A percentile compares a stretch with the other conserved stretches of the same genome.
phyloP scores from a whole-genome alignment of 1,284 basidiomycete genomes.

The Apiotrichum brassicae region DNA sequence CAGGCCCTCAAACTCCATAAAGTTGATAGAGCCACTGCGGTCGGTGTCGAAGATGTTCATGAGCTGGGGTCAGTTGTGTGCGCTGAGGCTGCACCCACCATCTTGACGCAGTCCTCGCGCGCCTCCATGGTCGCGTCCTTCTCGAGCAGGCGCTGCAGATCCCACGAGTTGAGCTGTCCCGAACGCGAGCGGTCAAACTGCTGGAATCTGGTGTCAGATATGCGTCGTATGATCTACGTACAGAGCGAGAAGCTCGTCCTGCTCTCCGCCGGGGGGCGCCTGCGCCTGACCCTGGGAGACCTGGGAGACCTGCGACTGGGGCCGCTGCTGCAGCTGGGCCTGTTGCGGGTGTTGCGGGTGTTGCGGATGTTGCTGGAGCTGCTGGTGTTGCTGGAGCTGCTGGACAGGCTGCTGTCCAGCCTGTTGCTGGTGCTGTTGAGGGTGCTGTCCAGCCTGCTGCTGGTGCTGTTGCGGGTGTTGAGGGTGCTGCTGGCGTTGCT shows the following conservation, averaged over 20 bases:
- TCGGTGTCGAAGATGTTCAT: constrained; percentile 48
- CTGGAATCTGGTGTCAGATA: constrained; percentile 27
- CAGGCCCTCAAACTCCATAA: constrained; percentile 47
- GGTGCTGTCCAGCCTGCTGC: constrained; percentile 6
- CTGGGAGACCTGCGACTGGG: constrained; percentile 14
- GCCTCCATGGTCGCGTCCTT: constrained; percentile 45
- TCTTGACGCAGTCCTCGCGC: constrained; percentile 48
- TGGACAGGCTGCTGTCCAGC: constrained; percentile 9
- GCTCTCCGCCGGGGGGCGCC: constrained; percentile 12
- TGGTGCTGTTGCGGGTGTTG: constrained; percentile 15
- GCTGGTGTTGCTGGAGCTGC: constrained; percentile 5
- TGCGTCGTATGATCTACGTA: too few relatives aligned
- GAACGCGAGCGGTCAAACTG: constrained; percentile 40
- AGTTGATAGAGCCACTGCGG: constrained; percentile 44
- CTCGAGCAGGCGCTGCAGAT: constrained; percentile 41
- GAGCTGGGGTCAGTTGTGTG: constrained; percentile 3
- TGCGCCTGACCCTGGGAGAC: constrained; percentile 13
- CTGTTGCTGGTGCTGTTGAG: constrained; percentile 9
- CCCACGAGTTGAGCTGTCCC: constrained; percentile 40
- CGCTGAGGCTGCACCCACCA: constrained; percentile 27
- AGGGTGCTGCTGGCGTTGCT: constrained; percentile 13
- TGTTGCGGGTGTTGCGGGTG: constrained; percentile 4
- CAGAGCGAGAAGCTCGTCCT: constrained; percentile 33
- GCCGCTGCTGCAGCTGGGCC: constrained; percentile 4
- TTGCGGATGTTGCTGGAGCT: constrained; percentile 5